Percentiles rank a stretch among this genome's conserved stretches.
phyloP scores from a whole-genome alignment of 441 rosid species.

The Corymbia citriodora region DNA sequence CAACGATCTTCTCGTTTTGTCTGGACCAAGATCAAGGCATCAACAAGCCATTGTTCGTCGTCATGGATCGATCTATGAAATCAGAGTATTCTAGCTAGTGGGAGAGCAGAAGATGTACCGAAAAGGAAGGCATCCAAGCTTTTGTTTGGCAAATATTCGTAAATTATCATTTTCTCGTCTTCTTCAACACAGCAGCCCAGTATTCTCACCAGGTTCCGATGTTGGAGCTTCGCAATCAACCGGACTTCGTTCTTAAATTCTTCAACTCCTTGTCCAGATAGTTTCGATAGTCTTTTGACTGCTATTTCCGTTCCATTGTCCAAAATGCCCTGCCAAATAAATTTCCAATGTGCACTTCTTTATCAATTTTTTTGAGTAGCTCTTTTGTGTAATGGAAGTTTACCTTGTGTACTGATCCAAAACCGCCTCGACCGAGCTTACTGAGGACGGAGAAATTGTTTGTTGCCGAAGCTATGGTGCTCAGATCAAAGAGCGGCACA shows the following conservation, averaged over 20 bases:
- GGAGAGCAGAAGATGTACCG: not conserved
- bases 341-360: not conserved
- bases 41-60: not conserved
- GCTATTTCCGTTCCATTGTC: not conserved
- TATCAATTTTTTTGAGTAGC: not conserved
- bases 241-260: not conserved
- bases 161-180: not conserved
- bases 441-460: constrained; percentile 20
- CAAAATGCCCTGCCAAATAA: not conserved
- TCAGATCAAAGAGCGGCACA: constrained; percentile 12
- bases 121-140: not conserved
- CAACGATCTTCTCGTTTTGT: not conserved
- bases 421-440: constrained; percentile 33
- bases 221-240: not conserved
- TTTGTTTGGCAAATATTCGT: not conserved
- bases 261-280: not conserved
- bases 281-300: not conserved
- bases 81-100: not conserved
- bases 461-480: constrained; percentile 16
- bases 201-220: not conserved
- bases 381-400: not conserved
- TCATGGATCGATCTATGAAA: not conserved
- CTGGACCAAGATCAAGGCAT: not conserved
- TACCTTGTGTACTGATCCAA: constrained; percentile 37
- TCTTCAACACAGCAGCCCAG: not conserved